Percentiles rank a stretch among this genome's conserved stretches.
phyloP scores from a whole-genome alignment of 306 rosid genomes.

The Morella rubra region DNA sequence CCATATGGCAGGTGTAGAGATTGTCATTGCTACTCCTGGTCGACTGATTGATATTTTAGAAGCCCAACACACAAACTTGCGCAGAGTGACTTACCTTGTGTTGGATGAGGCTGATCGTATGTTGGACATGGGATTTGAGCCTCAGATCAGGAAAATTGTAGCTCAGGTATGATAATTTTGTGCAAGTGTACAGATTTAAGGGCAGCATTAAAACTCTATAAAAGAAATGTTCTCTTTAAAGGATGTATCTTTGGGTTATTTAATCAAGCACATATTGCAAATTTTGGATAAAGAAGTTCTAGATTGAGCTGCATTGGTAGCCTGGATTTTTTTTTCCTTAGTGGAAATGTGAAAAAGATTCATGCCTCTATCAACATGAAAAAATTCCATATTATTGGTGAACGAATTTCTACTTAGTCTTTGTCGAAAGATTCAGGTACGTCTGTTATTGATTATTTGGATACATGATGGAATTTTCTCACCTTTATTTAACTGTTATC shows the following conservation, averaged over 20 bases:
- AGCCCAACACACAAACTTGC: slow-evolving; percentile 80
- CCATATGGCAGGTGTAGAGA: slow-evolving; percentile 70
- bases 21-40: slow-evolving; percentile 97
- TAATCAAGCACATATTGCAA: not conserved
- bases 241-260: not conserved
- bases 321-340: not conserved
- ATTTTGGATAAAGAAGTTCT: not conserved
- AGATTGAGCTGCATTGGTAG: slow-evolving; percentile 2
- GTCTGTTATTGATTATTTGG: not conserved
- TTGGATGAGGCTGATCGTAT: slow-evolving; percentile 97
- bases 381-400: not conserved
- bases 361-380: not conserved
- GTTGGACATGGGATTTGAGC: slow-evolving; percentile 99
- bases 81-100: slow-evolving; percentile 91
- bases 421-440: not conserved
- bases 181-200: not conserved
- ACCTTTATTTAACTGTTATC: not conserved
- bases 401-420: not conserved
- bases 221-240: not conserved
- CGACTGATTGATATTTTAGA: slow-evolving; percentile 96
- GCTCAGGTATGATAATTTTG: slow-evolving; percentile 56
- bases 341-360: not conserved
- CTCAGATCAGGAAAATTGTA: slow-evolving; percentile 83
- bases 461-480: not conserved
- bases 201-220: not conserved